Conservation (phyloP, 1,284 basidiomycete species). For the Macrocystidia cucumis region DNA sequence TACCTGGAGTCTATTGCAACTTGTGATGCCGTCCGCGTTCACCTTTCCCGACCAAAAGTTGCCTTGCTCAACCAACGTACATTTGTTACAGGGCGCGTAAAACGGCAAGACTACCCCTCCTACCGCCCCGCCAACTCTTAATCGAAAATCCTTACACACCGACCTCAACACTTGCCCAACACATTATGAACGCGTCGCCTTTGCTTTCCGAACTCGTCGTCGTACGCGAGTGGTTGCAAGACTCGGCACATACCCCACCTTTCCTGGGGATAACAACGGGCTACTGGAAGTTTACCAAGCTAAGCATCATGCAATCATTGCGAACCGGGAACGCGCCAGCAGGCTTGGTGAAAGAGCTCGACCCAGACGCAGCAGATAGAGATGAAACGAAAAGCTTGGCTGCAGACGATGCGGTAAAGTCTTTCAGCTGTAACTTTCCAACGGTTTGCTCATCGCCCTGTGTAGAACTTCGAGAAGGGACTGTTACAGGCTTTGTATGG, state of each 20-base stretch:
- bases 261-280: slow-evolving; percentile 67
- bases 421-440: no score
- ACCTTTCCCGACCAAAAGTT: not conserved
- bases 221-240: slow-evolving; percentile 79
- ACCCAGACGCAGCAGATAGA: slow-evolving; percentile 66
- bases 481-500: slow-evolving; percentile 71
- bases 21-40: slow-evolving; percentile 56
- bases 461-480: slow-evolving; percentile 78
- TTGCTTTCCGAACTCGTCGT: slow-evolving; percentile 65
- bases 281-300: slow-evolving; percentile 81
- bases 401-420: slow-evolving; percentile 63
- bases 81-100: slow-evolving; percentile 58
- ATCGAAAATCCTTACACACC: slow-evolving; percentile 73
- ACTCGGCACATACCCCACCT: slow-evolving; percentile 50
- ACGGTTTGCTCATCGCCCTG: no score
- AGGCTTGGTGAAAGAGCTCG: slow-evolving; percentile 58
- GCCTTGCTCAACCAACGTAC: slow-evolving; percentile 3
- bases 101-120: slow-evolving; percentile 37
- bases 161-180: slow-evolving; percentile 62
- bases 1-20: slow-evolving; percentile 77
- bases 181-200: slow-evolving; percentile 54
- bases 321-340: slow-evolving; percentile 42
- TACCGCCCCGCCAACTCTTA: slow-evolving; percentile 45
- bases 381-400: slow-evolving; percentile 49
- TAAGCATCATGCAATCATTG: slow-evolving; percentile 56